Conservation (phyloP, 805 yeast genomes). For the Geotrichum ghanense region DNA sequence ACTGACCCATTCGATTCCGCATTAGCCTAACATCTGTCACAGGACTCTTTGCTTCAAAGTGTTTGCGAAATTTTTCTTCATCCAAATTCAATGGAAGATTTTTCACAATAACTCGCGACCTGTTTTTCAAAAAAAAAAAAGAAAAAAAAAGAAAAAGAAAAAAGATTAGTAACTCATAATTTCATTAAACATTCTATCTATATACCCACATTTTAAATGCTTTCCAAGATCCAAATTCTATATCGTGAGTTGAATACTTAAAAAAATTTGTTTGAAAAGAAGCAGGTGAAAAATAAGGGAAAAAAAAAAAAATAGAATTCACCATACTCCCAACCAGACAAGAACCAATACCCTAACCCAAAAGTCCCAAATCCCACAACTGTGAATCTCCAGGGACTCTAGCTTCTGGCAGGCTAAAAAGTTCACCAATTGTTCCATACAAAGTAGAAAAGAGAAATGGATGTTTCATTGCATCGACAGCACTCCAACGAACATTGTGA, state of each 20-base stretch:
- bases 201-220: too few relatives aligned
- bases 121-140: too few relatives aligned
- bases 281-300: too few relatives aligned
- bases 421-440: neutral
- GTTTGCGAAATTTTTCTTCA: conserved; percentile 60
- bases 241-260: too few relatives aligned
- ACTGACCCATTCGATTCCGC: conserved; percentile 71
- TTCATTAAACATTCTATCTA: too few relatives aligned
- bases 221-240: too few relatives aligned
- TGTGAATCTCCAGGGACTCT: neutral
- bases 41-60: conserved; percentile 41
- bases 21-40: conserved; percentile 85
- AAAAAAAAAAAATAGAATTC: too few relatives aligned
- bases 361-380: neutral
- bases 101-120: conserved; percentile 82
- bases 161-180: too few relatives aligned
- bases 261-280: too few relatives aligned
- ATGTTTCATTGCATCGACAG: neutral
- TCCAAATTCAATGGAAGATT: conserved; percentile 71
- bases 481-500: neutral
- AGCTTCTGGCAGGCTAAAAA: neutral
- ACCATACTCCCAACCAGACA: neutral
- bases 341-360: conserved; percentile 1
- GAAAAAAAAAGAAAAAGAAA: too few relatives aligned
- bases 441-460: neutral